A percentile compares a stretch with the other conserved stretches of the same genome.
Evolutionary conservation across 345 rosid genomes (phyloP).

Genomic region (Barbarea vulgaris): DNA sequence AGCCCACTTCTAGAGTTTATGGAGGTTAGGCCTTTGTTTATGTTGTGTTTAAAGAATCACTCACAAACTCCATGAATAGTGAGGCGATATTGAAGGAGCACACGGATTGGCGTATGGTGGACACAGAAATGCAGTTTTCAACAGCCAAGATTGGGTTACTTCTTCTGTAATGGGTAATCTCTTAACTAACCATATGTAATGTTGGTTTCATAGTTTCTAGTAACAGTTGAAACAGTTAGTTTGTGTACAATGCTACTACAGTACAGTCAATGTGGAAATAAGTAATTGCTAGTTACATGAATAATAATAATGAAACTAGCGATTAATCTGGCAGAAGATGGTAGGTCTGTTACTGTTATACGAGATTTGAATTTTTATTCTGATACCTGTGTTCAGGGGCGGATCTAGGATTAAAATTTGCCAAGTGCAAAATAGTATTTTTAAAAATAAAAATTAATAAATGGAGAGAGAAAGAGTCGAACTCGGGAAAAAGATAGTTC

Average conservation of each 20-base stretch:
- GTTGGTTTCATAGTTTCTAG: neutral
- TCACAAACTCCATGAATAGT: neutral
- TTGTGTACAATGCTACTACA: neutral
- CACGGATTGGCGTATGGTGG: slow-evolving; percentile 92
- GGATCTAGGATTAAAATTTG: no score
- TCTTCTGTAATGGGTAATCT: slow-evolving; percentile 67
- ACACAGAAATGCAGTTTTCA: slow-evolving; percentile 96
- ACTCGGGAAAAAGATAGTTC: no score
- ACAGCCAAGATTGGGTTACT: slow-evolving; percentile 65
- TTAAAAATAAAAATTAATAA: no score
- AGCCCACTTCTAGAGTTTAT: slow-evolving; percentile 88
- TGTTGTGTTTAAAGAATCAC: slow-evolving; percentile 19
- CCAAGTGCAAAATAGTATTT: no score
- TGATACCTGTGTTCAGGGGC: neutral
- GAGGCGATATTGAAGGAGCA: slow-evolving; percentile 44
- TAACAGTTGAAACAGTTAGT: slow-evolving; percentile 1
- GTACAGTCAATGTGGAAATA: neutral
- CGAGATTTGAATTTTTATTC: neutral
- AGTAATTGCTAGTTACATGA: neutral
- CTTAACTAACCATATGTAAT: neutral
- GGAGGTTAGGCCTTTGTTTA: slow-evolving; percentile 55
- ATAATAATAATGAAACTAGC: neutral
- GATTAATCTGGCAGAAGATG: neutral
- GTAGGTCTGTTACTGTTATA: neutral
- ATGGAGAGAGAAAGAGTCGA: no score